phyloP scores from a whole-genome alignment of 169 alveolate species.

The Eimeria zaria region DNA sequence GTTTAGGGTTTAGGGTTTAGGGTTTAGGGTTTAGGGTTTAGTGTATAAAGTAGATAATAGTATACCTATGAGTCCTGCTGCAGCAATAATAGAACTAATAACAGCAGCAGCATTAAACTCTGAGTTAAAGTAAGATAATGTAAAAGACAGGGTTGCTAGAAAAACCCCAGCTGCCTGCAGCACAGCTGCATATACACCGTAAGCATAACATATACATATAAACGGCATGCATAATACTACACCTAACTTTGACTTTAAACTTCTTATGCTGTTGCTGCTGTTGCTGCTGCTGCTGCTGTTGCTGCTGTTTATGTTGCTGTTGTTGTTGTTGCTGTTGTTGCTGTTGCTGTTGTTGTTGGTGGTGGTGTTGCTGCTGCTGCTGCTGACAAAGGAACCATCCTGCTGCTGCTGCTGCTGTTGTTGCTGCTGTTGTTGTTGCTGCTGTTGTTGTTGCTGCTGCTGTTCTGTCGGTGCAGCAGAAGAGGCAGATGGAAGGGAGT shows the following conservation, averaged over 20 bases:
- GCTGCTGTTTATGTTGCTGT: constrained; percentile 8
- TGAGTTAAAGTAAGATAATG: not conserved
- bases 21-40: constrained; percentile 28
- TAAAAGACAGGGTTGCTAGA: not conserved
- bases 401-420: not conserved
- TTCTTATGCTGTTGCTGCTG: too few relatives aligned
- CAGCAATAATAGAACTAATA: constrained; percentile 2
- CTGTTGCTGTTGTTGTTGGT: too few relatives aligned
- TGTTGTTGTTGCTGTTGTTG: not conserved
- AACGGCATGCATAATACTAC: not conserved
- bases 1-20: not conserved
- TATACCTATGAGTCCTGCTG: not conserved
- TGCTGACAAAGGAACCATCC: not conserved
- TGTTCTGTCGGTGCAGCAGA: too few relatives aligned
- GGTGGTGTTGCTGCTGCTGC: too few relatives aligned
- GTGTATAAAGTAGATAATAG: too few relatives aligned
- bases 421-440: too few relatives aligned
- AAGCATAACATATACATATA: not conserved
- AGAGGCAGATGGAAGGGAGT: too few relatives aligned
- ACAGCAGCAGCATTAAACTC: not conserved
- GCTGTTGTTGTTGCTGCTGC: too few relatives aligned
- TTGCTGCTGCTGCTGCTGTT: not conserved
- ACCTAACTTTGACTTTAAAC: too few relatives aligned
- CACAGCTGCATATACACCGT: constrained; percentile 43
- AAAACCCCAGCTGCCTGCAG: constrained; percentile 2